Base-by-base conservation (phyloP, 2,329 filamentous ascomycete species). In the Pyrenophora graminea region DNA sequence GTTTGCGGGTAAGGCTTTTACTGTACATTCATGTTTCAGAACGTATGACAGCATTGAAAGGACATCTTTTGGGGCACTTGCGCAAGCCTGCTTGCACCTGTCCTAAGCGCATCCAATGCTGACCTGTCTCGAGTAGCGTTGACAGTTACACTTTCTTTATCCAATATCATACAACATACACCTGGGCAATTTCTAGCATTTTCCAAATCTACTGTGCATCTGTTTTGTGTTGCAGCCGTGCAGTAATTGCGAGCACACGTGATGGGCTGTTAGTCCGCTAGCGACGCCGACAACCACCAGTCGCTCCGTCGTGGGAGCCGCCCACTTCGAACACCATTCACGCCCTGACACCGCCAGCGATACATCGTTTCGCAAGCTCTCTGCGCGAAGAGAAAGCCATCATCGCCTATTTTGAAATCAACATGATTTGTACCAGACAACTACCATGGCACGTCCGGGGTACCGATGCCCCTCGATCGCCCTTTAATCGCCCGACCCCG, bases 381-480 rank as follows among this genome's bases (percentile, higher is more conserved):
- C n/a, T 41, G 27, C 48, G 30, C 34, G 46, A 4, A 39, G 3
- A 1, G 23, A 9, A 31, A n/a, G 18, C 19, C 17, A 12, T 36
- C 13, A 33, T 9, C 23, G 1, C 21, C 27, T 27, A 3, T 42
- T 30, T 6, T 39, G 19, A 45, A 13, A 15, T 31, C 27, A 31
- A 27, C 17, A 18, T 30, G n/a, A 34, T 31, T 31, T 37, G 18
- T 30, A 23, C 31, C 13, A 32, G 31, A 41, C 38, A 17, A 19
- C 23, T 30, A 52, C 56, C 33, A 58, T 51, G 45, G 39, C 45
- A 38, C 37, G 17, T 32, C 31, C 27, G 41, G 33, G 47, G 54
- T 47, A 38, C 53, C 45, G 45, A 53, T 58, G 44, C 61, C 62
- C 62, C 62, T 63, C 62, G 59, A 51, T 58, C 54, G 41, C 48